A percentile compares a stretch with the other conserved stretches of the same genome.
These are phyloP conservation scores for Chrysoporthe austroafricana DNA, from an alignment of 2,329 filamentous ascomycete genomes.

Conservation along the genomic window DNA sequence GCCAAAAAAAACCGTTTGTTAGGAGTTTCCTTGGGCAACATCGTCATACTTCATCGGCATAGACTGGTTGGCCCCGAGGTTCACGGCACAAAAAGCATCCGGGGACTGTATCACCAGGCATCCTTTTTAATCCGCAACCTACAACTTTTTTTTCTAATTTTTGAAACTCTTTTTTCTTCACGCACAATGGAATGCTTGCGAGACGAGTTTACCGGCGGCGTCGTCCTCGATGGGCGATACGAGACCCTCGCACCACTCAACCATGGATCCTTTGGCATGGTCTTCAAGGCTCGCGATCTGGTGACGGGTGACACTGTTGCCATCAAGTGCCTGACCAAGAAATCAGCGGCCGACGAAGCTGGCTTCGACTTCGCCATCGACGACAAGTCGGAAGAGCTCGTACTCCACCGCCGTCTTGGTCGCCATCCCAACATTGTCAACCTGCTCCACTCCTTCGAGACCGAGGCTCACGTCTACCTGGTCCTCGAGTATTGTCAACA, in stretches of 20 bases:
- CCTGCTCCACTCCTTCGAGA: conserved; percentile 88
- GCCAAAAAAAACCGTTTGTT: conserved; percentile 17
- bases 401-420: conserved; percentile 78
- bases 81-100: conserved; percentile 23
- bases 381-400: conserved; percentile 79
- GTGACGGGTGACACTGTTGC: conserved; percentile 80
- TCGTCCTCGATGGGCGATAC: conserved; percentile 86
- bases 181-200: conserved; percentile 79
- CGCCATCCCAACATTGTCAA: conserved; percentile 93
- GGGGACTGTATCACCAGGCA: conserved; percentile 35
- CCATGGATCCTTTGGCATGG: conserved; percentile 98
- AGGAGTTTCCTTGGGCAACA: conserved; percentile 22
- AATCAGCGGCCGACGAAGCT: conserved; percentile 62
- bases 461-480: conserved; percentile 84
- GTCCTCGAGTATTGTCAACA: conserved; percentile 95
- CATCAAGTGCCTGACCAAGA: conserved; percentile 95
- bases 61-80: conserved; percentile 25
- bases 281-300: conserved; percentile 87
- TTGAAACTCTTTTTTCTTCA: conserved; percentile 26
- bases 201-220: conserved; percentile 77
- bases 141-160: conserved; percentile 32
- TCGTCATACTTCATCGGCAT: conserved; percentile 30
- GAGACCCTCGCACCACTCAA: conserved; percentile 92
- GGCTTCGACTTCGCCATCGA: conserved; percentile 73
- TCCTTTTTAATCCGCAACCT: conserved; percentile 32